Evolutionary conservation across 2,329 filamentous ascomycete genomes (phyloP).

Genomic region (Apiospora kogelbergensis): DNA sequence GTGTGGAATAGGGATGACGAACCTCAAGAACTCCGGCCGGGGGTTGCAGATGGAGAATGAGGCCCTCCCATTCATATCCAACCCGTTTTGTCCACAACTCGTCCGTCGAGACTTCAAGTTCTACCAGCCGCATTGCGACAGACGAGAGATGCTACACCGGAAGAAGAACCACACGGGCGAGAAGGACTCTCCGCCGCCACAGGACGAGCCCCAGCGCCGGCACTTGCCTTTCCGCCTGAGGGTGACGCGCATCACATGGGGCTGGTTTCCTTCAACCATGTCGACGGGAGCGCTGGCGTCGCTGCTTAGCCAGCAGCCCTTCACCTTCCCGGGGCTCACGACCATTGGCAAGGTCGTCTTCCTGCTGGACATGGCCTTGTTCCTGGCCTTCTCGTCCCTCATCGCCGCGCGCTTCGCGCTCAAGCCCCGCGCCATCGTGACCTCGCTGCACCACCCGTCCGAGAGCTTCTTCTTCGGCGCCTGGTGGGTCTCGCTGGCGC

Average conservation of each 20-base stretch:
- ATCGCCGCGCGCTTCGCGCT: neutral
- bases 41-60: neutral
- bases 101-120: neutral
- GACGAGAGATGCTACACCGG: neutral
- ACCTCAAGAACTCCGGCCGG: neutral
- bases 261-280: slow-evolving; percentile 5
- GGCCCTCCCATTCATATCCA: neutral
- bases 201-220: neutral
- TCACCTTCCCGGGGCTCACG: slow-evolving; percentile 1
- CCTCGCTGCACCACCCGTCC: slow-evolving; percentile 62
- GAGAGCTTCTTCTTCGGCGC: slow-evolving; percentile 66
- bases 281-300: neutral
- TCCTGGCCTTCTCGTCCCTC: neutral
- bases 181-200: neutral
- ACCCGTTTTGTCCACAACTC: neutral
- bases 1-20: neutral
- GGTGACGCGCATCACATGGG: neutral
- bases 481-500: slow-evolving; percentile 62
- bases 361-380: neutral
- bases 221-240: neutral
- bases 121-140: neutral
- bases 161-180: neutral
- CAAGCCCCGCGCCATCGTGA: neutral
- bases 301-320: slow-evolving; percentile 2
- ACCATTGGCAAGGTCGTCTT: slow-evolving; percentile 6